Percentiles rank a stretch among this genome's conserved stretches.
Evolutionary conservation across 768 basidiomycete genomes (phyloP).

Genomic region (Mycena capillaripes): DNA sequence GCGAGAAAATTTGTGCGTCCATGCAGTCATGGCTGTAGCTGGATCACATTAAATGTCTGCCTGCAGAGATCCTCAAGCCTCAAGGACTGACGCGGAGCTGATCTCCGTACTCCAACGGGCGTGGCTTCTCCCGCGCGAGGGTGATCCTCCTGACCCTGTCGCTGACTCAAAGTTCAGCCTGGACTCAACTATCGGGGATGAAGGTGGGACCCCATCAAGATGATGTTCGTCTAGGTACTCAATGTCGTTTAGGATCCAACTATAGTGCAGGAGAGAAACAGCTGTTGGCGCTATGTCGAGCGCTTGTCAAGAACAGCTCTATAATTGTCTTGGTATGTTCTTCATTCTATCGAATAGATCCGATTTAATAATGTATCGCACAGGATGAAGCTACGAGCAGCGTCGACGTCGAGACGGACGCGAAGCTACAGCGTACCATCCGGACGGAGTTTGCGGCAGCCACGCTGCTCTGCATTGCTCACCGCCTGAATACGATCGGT

Average conservation of each 20-base stretch:
- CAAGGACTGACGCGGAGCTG: constrained; percentile 71
- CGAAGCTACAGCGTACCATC: constrained; percentile 74
- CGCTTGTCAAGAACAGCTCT: constrained; percentile 71
- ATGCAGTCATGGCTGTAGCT: background rate
- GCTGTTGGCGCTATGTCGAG: constrained; percentile 71
- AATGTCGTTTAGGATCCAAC: constrained; percentile 58
- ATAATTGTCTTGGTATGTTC: constrained; percentile 67
- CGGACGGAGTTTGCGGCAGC: constrained; percentile 69
- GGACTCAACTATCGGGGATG: constrained; percentile 71
- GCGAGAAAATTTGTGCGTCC: constrained; percentile 59
- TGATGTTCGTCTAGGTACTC: background rate
- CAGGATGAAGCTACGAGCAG: constrained; percentile 76
- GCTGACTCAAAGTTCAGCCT: constrained; percentile 79
- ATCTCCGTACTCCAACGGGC: constrained; percentile 73
- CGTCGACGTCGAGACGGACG: constrained; percentile 75
- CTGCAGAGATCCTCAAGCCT: constrained; percentile 65
- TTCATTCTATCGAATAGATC: background rate
- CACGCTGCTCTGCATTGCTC: constrained; percentile 70
- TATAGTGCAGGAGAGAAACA: constrained; percentile 80
- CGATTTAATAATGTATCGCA: background rate
- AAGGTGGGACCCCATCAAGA: constrained; percentile 55
- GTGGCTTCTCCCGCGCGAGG: constrained; percentile 69
- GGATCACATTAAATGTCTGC: background rate
- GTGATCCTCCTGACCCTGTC: constrained; percentile 53
- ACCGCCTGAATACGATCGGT: constrained; percentile 72